These are phyloP conservation scores for Alternaria ethzedia DNA, from an alignment of 2,329 filamentous ascomycete genomes.

Conservation along the genomic window DNA sequence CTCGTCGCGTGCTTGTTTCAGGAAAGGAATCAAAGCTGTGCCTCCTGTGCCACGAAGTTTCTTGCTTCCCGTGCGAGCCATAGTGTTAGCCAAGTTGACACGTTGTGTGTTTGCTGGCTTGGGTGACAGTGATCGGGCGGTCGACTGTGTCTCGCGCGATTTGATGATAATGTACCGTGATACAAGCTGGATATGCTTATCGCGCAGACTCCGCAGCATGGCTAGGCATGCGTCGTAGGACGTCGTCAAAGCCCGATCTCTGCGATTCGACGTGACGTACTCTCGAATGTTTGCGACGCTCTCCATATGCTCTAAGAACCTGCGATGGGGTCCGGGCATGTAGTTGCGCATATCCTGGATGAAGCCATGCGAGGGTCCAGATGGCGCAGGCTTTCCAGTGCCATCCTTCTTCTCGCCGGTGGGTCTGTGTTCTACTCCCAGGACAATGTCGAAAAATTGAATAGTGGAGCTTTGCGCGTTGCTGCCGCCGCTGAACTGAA, in stretches of 20 bases:
- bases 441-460: slow-evolving; percentile 93
- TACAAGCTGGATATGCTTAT: slow-evolving; percentile 96
- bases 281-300: slow-evolving; percentile 84
- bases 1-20: slow-evolving; percentile 96
- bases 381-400: slow-evolving; percentile 49
- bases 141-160: slow-evolving; percentile 73
- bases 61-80: slow-evolving; percentile 50
- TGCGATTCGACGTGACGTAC: slow-evolving; percentile 71
- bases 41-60: slow-evolving; percentile 89
- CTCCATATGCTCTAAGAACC: slow-evolving; percentile 82
- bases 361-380: slow-evolving; percentile 77
- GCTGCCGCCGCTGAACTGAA: slow-evolving; percentile 90
- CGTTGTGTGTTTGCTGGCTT: slow-evolving; percentile 51
- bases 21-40: slow-evolving; percentile 90
- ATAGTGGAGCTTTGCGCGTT: slow-evolving; percentile 97
- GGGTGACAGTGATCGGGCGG: slow-evolving; percentile 66
- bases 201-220: slow-evolving; percentile 78
- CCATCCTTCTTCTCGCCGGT: slow-evolving; percentile 72
- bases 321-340: slow-evolving; percentile 92
- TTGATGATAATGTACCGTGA: slow-evolving; percentile 94
- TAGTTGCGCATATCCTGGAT: slow-evolving; percentile 96
- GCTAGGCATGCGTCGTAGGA: slow-evolving; percentile 91
- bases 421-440: slow-evolving; percentile 88
- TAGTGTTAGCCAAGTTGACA: slow-evolving; percentile 65
- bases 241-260: slow-evolving; percentile 71